A percentile compares a stretch with the other conserved stretches of the same genome.
phyloP scores from a whole-genome alignment of 75 land plant genomes.

The Cupressus sempervirens region DNA sequence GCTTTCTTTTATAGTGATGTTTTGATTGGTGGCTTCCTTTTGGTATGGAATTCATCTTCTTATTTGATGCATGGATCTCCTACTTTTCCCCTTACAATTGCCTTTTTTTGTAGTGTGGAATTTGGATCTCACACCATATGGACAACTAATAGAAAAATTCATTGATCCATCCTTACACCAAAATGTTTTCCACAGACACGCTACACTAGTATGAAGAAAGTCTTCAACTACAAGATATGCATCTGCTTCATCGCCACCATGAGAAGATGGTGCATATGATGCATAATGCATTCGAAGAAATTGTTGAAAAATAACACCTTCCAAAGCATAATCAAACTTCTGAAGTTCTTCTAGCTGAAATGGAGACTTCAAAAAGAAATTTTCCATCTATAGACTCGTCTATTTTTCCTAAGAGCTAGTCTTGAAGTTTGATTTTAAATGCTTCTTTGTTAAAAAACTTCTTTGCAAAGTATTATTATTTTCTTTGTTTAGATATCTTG shows the following conservation, averaged over 20 bases:
- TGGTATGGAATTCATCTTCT: too few relatives aligned
- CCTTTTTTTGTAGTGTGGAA: slow-evolving; percentile 67
- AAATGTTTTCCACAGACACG: slow-evolving; percentile 75
- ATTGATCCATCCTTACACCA: slow-evolving; percentile 64
- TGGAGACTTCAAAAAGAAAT: slow-evolving; percentile 55
- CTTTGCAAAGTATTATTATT: slow-evolving; percentile 51
- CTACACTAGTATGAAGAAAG: slow-evolving; percentile 59
- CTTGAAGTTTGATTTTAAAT: slow-evolving; percentile 39
- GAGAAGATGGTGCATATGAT: slow-evolving; percentile 41
- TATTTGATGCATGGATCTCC: slow-evolving; percentile 52
- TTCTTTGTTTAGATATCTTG: slow-evolving; percentile 17
- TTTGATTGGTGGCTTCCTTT: too few relatives aligned
- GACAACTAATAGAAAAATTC: slow-evolving; percentile 73
- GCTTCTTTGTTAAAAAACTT: slow-evolving; percentile 51
- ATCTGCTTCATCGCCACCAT: slow-evolving; percentile 56
- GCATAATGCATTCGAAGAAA: slow-evolving; percentile 39
- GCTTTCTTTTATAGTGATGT: too few relatives aligned
- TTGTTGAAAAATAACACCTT: slow-evolving; percentile 38
- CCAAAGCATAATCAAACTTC: slow-evolving; percentile 71
- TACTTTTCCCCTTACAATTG: slow-evolving; percentile 53
- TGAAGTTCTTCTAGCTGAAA: slow-evolving; percentile 69
- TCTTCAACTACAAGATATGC: slow-evolving; percentile 78
- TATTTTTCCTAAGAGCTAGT: slow-evolving; percentile 43
- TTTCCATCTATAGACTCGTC: slow-evolving; percentile 21
- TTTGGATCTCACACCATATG: slow-evolving; percentile 43